phyloP scores from a whole-genome alignment of 2,329 filamentous ascomycete species.

The Fusarium globosum region DNA sequence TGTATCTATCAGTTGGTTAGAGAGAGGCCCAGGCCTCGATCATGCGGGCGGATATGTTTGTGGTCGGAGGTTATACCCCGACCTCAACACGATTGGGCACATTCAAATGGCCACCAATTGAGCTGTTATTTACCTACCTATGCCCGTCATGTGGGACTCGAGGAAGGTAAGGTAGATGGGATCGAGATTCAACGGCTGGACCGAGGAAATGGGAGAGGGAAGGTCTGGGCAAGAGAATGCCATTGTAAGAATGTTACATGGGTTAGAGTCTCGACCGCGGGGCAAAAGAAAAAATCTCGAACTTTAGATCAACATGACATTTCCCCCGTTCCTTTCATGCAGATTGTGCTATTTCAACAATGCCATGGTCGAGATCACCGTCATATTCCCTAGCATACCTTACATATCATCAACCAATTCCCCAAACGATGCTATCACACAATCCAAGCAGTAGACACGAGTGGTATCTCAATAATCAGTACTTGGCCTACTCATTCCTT shows the following conservation, averaged over 20 bases:
- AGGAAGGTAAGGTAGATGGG: conserved; percentile 10
- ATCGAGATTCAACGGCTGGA: conserved; percentile 30
- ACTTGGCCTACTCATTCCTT: neutral
- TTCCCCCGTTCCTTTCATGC: neutral
- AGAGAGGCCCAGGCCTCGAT: conserved; percentile 6
- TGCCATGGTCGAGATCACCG: conserved; percentile 3
- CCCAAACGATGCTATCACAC: neutral
- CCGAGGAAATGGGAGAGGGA: conserved; percentile 15
- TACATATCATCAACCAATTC: neutral
- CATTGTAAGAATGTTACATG: neutral
- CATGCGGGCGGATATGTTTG: conserved; percentile 1
- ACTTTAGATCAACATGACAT: conserved; percentile 15
- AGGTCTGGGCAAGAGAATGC: neutral
- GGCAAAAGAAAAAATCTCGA: neutral
- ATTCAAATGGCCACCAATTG: conserved; percentile 10
- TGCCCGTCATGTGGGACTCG: conserved; percentile 16
- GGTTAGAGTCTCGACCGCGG: conserved; percentile 6
- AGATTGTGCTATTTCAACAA: conserved; percentile 3
- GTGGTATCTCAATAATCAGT: neutral
- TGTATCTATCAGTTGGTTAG: neutral
- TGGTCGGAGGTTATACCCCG: conserved; percentile 26
- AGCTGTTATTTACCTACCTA: neutral
- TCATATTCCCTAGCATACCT: neutral
- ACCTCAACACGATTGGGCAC: conserved; percentile 7
- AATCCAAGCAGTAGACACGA: neutral